Percentiles rank a stretch among this genome's conserved stretches.
phyloP scores from a whole-genome alignment of 768 basidiomycete genomes.

The Termitomyces sp. region DNA sequence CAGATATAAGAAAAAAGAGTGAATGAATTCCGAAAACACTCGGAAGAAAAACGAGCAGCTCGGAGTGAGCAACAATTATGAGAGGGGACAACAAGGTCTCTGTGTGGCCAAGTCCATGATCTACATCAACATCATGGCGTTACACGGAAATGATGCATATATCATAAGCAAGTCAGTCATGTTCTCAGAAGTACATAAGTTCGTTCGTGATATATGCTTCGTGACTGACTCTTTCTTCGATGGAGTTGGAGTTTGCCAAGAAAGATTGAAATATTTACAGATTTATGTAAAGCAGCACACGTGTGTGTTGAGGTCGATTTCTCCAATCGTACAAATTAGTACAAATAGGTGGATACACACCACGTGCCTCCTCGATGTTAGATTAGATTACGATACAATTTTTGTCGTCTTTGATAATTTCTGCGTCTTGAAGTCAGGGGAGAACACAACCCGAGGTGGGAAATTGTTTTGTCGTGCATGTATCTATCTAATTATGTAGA shows the following conservation, averaged over 20 bases:
- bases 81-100: not conserved
- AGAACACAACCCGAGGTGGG: conserved; percentile 1
- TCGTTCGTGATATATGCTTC: not conserved
- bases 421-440: not conserved
- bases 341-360: not conserved
- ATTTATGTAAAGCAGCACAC: too few species aligned
- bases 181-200: not conserved
- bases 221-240: not conserved
- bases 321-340: too few species aligned
- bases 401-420: not conserved
- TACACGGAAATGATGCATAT: not conserved
- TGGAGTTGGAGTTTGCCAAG: too few species aligned
- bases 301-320: too few species aligned
- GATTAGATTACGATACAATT: conserved; percentile 12
- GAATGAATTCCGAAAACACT: not conserved
- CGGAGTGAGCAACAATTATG: not conserved
- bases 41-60: not conserved
- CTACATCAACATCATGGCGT: not conserved
- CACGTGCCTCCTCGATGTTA: not conserved
- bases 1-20: not conserved
- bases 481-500: conserved; percentile 3
- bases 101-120: not conserved
- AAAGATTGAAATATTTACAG: too few species aligned
- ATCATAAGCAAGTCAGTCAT: not conserved
- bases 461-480: too few species aligned